Evolutionary conservation across 2,329 filamentous ascomycete species (phyloP), one percentile per base, ranked within the genome.

Genomic region (Penicillium griseofulvum): DNA sequence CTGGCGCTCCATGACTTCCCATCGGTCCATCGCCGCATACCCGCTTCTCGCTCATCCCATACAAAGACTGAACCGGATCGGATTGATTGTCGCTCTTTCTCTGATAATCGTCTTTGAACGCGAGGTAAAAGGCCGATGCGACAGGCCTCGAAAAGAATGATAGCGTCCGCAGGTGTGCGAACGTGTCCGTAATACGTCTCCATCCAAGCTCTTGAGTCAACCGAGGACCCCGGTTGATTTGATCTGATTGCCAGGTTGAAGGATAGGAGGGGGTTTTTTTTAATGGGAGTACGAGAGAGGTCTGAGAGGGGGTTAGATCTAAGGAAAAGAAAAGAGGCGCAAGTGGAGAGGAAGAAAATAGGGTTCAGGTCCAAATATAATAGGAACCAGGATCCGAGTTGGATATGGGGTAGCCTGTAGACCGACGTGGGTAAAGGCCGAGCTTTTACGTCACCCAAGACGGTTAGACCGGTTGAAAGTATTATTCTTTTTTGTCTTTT

Each of bases 1-100:
- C 93, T 97, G 33, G 94, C 94, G 70, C 93, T 97, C 94, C 94
- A 99, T 34, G 93, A 97, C 74, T 99, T 99, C 54, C 94, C 94
- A 67, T 99, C 94, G 0, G 94, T 99, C 94, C 94, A 99, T 74
- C 94, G 83, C 68, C 94, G 84, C 94, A 99, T 99, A 63, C 94
- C 94, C 11, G 94, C 94, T 79, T 99, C 94, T 65, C 93, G 83
- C 80, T 99, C 94, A 74, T 99, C 94, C 94, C 94, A 99, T n/a
- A 99, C 94, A 68, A 97, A 99, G 4, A 99, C 93, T 0, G 94
- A 99, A 41, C 94, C 94, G 0, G 93, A 96, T 69, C 91, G 88
- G 73, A 99, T 99, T 4, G 91, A 91, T 71, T 97, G 92, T 58
- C 94, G 85, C 77, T 99, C 94, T 77, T 97, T 97, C 75, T 99